Conservation (phyloP, 139 green algal species). For the Zygnema cylindricum region DNA sequence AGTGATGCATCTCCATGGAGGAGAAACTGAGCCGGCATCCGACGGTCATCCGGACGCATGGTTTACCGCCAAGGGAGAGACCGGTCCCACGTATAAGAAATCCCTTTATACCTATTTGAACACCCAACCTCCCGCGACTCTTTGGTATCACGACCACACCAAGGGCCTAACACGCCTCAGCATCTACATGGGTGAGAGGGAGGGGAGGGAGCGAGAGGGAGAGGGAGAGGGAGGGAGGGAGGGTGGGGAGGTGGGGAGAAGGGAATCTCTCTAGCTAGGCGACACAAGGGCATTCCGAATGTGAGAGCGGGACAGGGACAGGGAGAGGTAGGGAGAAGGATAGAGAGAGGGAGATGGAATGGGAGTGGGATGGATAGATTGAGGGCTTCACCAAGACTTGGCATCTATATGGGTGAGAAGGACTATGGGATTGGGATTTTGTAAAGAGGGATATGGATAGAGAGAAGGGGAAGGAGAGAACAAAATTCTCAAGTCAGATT, state of each 20-base stretch:
- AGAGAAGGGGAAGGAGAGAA: too few species aligned
- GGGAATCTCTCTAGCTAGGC: too few species aligned
- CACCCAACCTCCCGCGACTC: not conserved
- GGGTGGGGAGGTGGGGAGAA: not conserved
- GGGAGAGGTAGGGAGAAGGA: not conserved
- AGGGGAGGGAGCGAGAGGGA: not conserved
- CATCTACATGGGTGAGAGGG: not conserved
- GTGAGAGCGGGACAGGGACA: not conserved
- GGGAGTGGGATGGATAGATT: too few species aligned
- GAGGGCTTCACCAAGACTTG: too few species aligned
- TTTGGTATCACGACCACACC: constrained; percentile 52
- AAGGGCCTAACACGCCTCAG: constrained; percentile 33
- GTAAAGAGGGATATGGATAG: too few species aligned
- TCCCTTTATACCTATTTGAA: constrained; percentile 32
- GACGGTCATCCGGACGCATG: constrained; percentile 36
- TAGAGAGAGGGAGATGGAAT: not conserved
- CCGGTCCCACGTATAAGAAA: constrained; percentile 7
- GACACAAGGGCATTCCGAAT: too few species aligned
- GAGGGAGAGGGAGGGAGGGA: not conserved
- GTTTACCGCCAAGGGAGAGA: constrained; percentile 24
- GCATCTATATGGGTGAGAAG: too few species aligned
- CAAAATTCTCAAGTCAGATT: too few species aligned
- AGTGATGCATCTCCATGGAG: constrained; percentile 37
- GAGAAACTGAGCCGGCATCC: not conserved
- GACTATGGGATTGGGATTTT: not conserved